Evolutionary conservation across 192 early-diverging fungal genomes (phyloP), one percentile per base, ranked within the genome.

Genomic region (Rhizophagus prolifer): DNA sequence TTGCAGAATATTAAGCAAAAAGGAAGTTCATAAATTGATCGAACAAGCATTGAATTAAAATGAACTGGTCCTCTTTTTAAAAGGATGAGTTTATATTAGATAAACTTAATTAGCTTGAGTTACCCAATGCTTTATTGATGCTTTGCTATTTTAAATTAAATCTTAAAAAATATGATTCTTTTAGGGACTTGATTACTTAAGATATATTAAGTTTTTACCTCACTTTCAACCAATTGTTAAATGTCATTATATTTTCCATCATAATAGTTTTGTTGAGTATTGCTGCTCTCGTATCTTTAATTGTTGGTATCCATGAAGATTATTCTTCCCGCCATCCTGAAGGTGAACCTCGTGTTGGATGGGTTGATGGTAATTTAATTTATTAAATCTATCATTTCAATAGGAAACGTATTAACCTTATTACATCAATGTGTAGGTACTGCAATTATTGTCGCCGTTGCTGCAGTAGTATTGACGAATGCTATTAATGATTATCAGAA

Each of bases 401-500:
- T 30, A 26, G 14, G 12, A 64, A 7, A 30, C 25, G 13, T 13
- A 77, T 88, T 19, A 85, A 88, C 21, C 34, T 50, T 70, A 0
- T 44, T 47, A 67, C 8, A 3, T 19, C 34, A 36, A n/a, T 67
- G 13, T 10, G n/a, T 26, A 75, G 95, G 95, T 77, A 85, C 87
- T 8, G 95, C 95, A 36, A 97, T 98, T 79, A 82, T 94, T 67
- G 84, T 92, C 23, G 87, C 92, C 59, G 97, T 98, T 44, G 77
- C 94, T 21, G 92, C 95, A 13, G 96, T 98, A 34, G 94, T 96
- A 65, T 86, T 97, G 72, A 95, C 95, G 68, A 93, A 94, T 64
- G 90, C 94, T 58, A 89, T 95, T 76, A 97, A 97, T 81, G 92
- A 96, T 87, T 93, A 91, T 82, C 89, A 94, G 80, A 95, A 96